Conservation (phyloP, 345 rosid species). For the Corchorus olitorius region DNA sequence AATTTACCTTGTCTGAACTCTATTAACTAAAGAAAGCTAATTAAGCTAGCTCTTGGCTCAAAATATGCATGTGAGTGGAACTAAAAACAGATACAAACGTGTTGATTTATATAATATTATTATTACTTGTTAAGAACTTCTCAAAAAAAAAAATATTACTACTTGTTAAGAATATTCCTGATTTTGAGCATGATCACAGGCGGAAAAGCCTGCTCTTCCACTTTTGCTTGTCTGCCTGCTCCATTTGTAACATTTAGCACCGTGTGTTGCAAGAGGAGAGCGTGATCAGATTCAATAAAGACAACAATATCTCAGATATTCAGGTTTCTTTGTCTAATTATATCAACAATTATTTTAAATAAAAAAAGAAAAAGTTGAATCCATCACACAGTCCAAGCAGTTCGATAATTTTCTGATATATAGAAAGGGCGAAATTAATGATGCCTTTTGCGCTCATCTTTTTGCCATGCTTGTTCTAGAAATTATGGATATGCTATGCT, state of each 20-base stretch:
- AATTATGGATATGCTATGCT: neutral
- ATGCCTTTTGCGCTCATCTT: neutral
- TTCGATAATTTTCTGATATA: neutral
- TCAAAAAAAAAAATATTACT: no score
- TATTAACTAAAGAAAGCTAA: no score
- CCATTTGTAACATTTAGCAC: neutral
- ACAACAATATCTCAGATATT: neutral
- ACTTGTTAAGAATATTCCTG: conserved; percentile 6
- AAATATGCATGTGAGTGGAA: neutral
- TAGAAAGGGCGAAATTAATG: neutral
- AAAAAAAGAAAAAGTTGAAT: neutral
- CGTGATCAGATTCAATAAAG: neutral
- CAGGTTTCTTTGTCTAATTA: neutral
- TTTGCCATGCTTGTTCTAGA: neutral
- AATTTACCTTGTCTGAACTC: no score
- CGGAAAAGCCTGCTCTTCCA: neutral
- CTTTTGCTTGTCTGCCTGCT: neutral
- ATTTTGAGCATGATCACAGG: neutral
- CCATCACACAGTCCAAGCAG: neutral
- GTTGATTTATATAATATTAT: neutral
- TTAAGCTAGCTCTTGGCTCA: neutral
- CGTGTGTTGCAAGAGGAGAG: neutral
- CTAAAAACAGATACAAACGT: neutral
- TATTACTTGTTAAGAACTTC: no score
- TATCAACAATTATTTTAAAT: neutral